Evolutionary conservation across 345 rosid genomes (phyloP).

Genomic region (sweet orange (Citrus sinensis)): DNA sequence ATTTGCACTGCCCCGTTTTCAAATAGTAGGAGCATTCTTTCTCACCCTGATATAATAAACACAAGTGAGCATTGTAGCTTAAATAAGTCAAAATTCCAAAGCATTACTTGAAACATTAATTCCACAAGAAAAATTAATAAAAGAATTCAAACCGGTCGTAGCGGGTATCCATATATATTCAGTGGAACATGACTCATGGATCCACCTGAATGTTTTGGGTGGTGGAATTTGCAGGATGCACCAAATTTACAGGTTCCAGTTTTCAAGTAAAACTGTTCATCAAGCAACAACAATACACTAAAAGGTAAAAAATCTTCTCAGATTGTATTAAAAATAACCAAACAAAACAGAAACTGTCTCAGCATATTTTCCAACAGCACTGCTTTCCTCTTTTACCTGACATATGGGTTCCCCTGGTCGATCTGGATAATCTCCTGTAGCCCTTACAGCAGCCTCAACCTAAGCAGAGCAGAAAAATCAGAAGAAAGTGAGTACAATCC

Average conservation of each 20-base stretch:
- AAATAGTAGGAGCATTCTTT: conserved; percentile 89
- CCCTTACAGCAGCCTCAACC: conserved; percentile 78
- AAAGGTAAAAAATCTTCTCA: background rate
- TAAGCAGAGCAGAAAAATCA: conserved; percentile 16
- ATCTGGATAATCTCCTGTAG: conserved; percentile 83
- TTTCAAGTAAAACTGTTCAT: conserved; percentile 72
- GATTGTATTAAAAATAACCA: background rate
- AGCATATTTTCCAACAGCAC: background rate
- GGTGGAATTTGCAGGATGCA: conserved; percentile 96
- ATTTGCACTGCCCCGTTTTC: conserved; percentile 95
- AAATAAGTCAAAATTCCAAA: background rate
- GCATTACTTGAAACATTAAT: background rate
- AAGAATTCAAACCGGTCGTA: conserved; percentile 58
- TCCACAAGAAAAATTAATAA: background rate
- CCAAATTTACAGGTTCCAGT: conserved; percentile 94
- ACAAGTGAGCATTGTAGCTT: conserved; percentile 15
- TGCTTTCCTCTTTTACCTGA: conserved; percentile 46
- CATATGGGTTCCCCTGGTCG: conserved; percentile 82
- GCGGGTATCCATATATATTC: conserved; percentile 75
- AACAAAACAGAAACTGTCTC: background rate
- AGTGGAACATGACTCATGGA: conserved; percentile 56
- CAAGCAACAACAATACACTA: conserved; percentile 8
- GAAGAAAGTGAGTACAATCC: background rate
- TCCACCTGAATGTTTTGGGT: conserved; percentile 77
- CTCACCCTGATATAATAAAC: conserved; percentile 62